A percentile compares a stretch with the other conserved stretches of the same genome.
phyloP scores from a whole-genome alignment of 139 green algal species.

The Parachlorella kessleri region DNA sequence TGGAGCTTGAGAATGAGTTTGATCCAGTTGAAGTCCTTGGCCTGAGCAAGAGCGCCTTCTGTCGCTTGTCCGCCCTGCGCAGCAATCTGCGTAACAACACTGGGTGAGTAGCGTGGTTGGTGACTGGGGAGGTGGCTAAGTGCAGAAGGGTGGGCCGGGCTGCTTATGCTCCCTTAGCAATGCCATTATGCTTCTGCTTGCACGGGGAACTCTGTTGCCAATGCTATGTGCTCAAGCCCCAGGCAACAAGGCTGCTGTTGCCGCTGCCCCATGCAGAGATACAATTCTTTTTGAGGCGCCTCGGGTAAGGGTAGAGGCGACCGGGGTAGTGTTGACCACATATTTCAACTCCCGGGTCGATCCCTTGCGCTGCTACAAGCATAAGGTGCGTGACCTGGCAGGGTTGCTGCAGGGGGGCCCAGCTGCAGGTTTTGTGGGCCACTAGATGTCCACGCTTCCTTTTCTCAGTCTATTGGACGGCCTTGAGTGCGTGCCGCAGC shows the following conservation, averaged over 20 bases:
- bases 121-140: too few relatives aligned
- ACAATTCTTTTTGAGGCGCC: background rate
- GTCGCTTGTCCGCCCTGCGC: background rate
- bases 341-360: background rate
- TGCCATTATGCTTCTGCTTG: background rate
- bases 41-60: background rate
- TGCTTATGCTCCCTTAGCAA: background rate
- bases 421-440: too few relatives aligned
- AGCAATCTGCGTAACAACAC: background rate
- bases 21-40: background rate
- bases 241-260: background rate
- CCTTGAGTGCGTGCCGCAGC: too few relatives aligned
- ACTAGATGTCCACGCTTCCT: too few relatives aligned
- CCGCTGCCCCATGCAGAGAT: background rate
- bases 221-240: background rate
- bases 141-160: too few relatives aligned
- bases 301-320: background rate
- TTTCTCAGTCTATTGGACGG: too few relatives aligned
- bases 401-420: too few relatives aligned
- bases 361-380: constrained; percentile 3
- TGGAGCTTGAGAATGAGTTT: background rate
- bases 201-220: background rate
- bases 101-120: too few relatives aligned
- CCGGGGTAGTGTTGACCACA: background rate
- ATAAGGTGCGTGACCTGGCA: background rate